phyloP scores from a whole-genome alignment of 257 asterid genomes.

The Solanum virginianum region DNA sequence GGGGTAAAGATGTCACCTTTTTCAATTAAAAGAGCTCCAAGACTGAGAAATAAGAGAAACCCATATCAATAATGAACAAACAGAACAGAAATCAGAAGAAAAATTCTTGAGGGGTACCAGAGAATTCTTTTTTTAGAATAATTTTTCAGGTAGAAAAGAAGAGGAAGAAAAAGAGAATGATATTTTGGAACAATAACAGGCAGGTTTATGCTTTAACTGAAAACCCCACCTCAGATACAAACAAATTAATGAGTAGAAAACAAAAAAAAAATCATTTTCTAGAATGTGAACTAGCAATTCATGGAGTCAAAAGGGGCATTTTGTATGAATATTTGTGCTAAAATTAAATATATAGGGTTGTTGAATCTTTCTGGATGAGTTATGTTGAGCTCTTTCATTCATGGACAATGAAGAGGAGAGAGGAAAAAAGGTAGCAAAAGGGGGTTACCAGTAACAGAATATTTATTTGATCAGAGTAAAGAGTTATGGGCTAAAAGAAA shows the following conservation, averaged over 20 bases:
- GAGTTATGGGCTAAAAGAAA: background rate
- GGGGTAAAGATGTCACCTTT: conserved; percentile 27
- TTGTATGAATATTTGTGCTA: background rate
- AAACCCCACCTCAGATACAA: conserved; percentile 6
- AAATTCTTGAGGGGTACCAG: background rate
- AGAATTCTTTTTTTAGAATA: background rate
- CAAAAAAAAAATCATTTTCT: background rate
- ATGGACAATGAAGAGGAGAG: background rate
- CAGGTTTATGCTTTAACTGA: conserved; percentile 4
- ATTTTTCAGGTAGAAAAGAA: background rate
- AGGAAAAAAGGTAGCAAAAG: background rate
- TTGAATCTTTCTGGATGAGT: background rate
- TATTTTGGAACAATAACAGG: conserved; percentile 4
- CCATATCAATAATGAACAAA: conserved; percentile 7
- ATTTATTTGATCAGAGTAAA: background rate
- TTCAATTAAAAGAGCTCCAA: conserved; percentile 17
- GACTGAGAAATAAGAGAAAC: conserved; percentile 5
- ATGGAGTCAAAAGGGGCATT: background rate
- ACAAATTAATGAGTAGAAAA: background rate
- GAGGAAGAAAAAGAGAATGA: background rate
- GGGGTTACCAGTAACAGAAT: background rate
- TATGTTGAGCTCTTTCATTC: background rate
- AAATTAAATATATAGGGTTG: background rate
- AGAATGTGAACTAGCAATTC: background rate
- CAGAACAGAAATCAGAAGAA: background rate